Conservation (phyloP, 208 protist species). For the Novymonas esmeraldas region DNA sequence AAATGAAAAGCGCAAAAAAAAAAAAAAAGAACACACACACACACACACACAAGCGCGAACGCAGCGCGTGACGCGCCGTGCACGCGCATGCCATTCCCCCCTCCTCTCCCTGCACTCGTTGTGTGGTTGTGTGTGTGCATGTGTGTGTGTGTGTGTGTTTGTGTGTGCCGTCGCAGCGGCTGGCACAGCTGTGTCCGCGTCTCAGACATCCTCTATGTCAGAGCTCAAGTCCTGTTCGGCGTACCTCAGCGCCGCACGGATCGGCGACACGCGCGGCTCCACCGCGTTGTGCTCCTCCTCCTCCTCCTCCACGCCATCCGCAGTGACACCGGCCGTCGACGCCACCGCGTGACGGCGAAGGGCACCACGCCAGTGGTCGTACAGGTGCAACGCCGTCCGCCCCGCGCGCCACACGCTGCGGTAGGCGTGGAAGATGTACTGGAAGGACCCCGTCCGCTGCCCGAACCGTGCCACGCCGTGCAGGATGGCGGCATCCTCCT, state of each 20-base stretch:
- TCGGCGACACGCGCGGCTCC: neutral
- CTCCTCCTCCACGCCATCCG: conserved; percentile 6
- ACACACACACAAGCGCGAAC: neutral
- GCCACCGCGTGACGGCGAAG: conserved; percentile 44
- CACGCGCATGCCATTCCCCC: neutral
- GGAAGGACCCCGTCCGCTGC: conserved; percentile 48
- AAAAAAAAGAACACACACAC: neutral
- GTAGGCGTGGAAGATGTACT: conserved; percentile 70
- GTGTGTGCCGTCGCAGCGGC: neutral
- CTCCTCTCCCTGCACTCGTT: neutral
- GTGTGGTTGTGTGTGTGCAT: neutral
- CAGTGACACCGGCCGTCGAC: neutral
- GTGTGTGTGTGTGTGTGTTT: neutral
- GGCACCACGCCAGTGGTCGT: conserved; percentile 85
- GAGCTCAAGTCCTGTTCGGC: conserved; percentile 11
- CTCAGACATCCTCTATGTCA: conserved; percentile 36
- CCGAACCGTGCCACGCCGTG: conserved; percentile 72
- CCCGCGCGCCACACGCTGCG: conserved; percentile 55
- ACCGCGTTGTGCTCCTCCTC: neutral
- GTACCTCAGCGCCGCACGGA: neutral
- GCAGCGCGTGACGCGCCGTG: neutral
- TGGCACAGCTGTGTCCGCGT: no score
- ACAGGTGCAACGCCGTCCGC: conserved; percentile 67
- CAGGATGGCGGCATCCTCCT: conserved; percentile 81
- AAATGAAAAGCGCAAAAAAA: neutral